Evolutionary conservation across 1,284 basidiomycete genomes (phyloP).

Genomic region (Ustilago bromivora): DNA sequence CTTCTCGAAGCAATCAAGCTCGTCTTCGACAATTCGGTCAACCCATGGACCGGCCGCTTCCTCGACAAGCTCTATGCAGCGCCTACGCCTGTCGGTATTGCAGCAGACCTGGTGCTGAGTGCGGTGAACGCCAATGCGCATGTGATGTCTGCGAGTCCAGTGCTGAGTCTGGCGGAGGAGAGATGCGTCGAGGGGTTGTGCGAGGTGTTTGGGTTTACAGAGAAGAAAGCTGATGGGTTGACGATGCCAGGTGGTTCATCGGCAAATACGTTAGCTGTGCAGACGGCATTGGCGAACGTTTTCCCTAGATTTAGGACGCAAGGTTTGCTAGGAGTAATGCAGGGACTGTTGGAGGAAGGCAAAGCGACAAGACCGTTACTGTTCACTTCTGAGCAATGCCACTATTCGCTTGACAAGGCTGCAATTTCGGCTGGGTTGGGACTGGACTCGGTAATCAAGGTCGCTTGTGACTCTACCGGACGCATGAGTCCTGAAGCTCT

Average conservation of each 20-base stretch:
- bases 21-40: constrained; percentile 61
- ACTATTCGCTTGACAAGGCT: constrained; percentile 71
- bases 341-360: constrained; percentile 25
- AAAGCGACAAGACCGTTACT: constrained; percentile 62
- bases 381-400: constrained; percentile 70
- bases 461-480: constrained; percentile 64
- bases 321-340: constrained; percentile 63
- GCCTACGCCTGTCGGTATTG: constrained; percentile 70
- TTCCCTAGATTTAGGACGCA: constrained; percentile 67
- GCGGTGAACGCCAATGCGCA: constrained; percentile 71
- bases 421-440: constrained; percentile 71
- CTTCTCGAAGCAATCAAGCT: constrained; percentile 49
- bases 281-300: constrained; percentile 69
- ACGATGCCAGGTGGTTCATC: constrained; percentile 70
- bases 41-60: constrained; percentile 66
- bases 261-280: constrained; percentile 70
- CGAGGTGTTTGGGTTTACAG: constrained; percentile 61
- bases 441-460: constrained; percentile 65
- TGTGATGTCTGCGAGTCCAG: constrained; percentile 71
- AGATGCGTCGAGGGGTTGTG: constrained; percentile 56
- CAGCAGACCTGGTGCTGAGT: constrained; percentile 69
- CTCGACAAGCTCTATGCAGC: constrained; percentile 70
- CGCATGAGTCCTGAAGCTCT: constrained; percentile 58
- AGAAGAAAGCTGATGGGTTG: constrained; percentile 60
- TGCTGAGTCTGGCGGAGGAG: constrained; percentile 69